Evolutionary conservation across 2,329 filamentous ascomycete genomes (phyloP), one percentile per base, ranked within the genome.

Genomic region (Aspergillus sp.): DNA sequence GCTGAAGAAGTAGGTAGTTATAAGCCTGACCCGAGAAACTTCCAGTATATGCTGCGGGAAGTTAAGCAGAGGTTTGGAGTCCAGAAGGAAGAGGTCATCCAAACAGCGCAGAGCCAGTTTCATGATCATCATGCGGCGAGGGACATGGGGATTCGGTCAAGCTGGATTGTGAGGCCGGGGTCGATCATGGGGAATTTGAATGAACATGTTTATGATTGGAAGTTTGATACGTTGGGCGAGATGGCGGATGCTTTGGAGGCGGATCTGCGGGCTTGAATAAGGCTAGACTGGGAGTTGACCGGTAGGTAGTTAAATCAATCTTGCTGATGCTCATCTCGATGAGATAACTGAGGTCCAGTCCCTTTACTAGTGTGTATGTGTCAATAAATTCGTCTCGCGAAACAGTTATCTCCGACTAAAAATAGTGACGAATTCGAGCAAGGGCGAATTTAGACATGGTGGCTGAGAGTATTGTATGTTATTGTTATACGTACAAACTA

Each of bases 1-100:
- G 86, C 86, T 2, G 72, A 89, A 64, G 78, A 85, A 35, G 79
- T 89, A 42, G 84, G 86, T 1, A 74, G 71, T 5, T 90, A 89
- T 62, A 90, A 90, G 68, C 86, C 86, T 0, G 68, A 77, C 47
- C 60, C 66, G 32, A 60, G 61, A 27, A 88, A 88, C 55, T 90
- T 90, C 51, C 70, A 77, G 44, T 84, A 85, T 57, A 68, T 89
- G 64, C 67, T 88, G 11, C 59, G 63, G 11, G 69, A 75, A 29
- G 74, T 78, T 12, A 65, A 75, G 54, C 53, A 62, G 4, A 74
- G 80, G 5, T 76, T 85, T 40, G 81, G 77, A 0, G 60, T 86
- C 0, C 70, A 74, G 28, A 79, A 77, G 51, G 66, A 67, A 0
- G 68, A 81, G 48, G 69, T 89, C 36, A 57, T 88, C 50, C 83